Conservation (phyloP, 441 rosid genomes). For the Mallotus japonicus region DNA sequence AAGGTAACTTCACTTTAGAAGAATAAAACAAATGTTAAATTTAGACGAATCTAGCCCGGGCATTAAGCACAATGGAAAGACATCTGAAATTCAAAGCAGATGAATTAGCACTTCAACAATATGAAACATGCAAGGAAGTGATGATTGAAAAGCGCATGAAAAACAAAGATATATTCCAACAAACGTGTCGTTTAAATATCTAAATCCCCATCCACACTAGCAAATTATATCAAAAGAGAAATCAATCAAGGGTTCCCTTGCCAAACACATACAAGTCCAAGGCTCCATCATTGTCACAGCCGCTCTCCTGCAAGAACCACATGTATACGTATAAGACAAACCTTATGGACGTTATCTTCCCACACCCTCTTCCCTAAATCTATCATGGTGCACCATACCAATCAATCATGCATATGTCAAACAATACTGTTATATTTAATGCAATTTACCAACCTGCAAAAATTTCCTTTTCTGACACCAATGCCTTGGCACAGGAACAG, state of each 20-base stretch:
- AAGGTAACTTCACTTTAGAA: constrained; percentile 21
- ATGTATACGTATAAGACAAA: constrained; percentile 95
- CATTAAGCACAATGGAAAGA: constrained; percentile 45
- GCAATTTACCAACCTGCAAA: constrained; percentile 78
- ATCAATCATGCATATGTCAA: constrained; percentile 43
- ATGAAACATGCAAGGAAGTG: constrained; percentile 25
- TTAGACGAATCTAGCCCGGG: constrained; percentile 41
- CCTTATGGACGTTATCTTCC: constrained; percentile 67
- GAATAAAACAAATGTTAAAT: constrained; percentile 19
- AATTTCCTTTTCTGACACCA: constrained; percentile 99
- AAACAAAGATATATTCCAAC: neutral
- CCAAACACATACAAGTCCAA: constrained; percentile 93
- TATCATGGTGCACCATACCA: constrained; percentile 42
- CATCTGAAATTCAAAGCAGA: constrained; percentile 61
- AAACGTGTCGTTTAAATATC: constrained; percentile 18
- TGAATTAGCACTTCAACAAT: constrained; percentile 43
- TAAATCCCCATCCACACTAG: constrained; percentile 46
- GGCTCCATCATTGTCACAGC: constrained; percentile 92
- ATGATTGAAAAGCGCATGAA: neutral
- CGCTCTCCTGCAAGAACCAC: constrained; percentile 99
- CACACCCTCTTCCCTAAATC: constrained; percentile 50
- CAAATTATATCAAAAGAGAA: constrained; percentile 32
- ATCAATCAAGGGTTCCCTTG: constrained; percentile 51
- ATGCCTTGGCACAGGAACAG: constrained; percentile 98
- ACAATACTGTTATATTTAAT: constrained; percentile 25